phyloP scores from a whole-genome alignment of 1,284 basidiomycete genomes.

The Cryptococcus sp. region DNA sequence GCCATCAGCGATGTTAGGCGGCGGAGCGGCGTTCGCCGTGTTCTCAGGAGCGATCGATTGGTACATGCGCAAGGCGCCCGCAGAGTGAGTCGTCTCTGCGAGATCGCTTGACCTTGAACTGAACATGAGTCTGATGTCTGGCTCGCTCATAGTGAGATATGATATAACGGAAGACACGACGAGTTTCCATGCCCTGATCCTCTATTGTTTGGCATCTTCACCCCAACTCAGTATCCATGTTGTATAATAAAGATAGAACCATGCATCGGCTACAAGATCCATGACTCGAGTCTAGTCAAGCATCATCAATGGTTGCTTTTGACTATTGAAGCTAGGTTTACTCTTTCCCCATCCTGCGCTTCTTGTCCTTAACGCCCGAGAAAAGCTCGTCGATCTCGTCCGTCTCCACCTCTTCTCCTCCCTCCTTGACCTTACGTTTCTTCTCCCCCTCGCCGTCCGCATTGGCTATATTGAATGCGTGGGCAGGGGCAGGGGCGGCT shows the following conservation, averaged over 20 bases:
- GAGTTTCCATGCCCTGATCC: no score
- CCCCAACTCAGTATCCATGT: background rate
- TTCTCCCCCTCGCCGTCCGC: conserved; percentile 26
- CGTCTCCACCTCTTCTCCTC: conserved; percentile 31
- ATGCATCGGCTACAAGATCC: background rate
- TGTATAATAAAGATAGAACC: background rate
- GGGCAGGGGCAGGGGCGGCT: background rate
- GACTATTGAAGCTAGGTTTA: background rate
- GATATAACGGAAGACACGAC: background rate
- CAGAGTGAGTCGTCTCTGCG: conserved; percentile 70
- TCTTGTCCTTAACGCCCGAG: conserved; percentile 31
- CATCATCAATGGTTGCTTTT: background rate
- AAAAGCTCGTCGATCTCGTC: conserved; percentile 42
- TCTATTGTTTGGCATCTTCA: background rate
- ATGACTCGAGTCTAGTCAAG: background rate
- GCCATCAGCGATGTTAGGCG: conserved; percentile 75
- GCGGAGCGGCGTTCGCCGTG: conserved; percentile 83
- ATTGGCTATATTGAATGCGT: conserved; percentile 1
- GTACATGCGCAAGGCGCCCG: conserved; percentile 77
- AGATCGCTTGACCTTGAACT: no score
- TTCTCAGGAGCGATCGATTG: conserved; percentile 87
- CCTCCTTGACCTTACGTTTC: conserved; percentile 6
- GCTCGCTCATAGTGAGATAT: background rate
- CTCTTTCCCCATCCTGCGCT: conserved; percentile 18
- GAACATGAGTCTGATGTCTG: background rate